Base-by-base conservation (phyloP, 2,329 filamentous ascomycete species). In the Fusarium fracticaudum region DNA sequence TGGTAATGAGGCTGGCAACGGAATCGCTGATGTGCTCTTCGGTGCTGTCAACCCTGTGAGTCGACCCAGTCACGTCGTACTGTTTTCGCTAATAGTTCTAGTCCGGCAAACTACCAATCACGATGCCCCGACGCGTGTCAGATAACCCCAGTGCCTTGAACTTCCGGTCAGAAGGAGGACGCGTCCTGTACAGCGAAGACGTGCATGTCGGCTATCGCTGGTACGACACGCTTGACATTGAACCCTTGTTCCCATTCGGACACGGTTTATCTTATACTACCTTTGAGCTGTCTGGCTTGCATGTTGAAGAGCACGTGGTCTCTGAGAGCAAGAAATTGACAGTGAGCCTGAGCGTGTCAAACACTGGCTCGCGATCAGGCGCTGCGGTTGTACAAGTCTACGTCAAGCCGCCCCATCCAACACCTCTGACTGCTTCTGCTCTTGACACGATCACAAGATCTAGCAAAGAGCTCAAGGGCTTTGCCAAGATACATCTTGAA, bases 161-260 rank as follows among this genome's bases (percentile, higher is more conserved):
- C 57, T 64, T 64, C 20, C 44, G 62, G 1, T 64, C 57, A 24
- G 62, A 64, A 1, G 62, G 62, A 7, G 62, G 62, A 3, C 20
- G 57, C 1, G 62, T 64, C 1, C 8, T 51, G 17, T 64, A 64
- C 24, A 44, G 38, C 3, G 62, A 64, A 38, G 62, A 64, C 22
- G 62, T 64, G 12, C 58, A 64, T 48, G 62, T 64, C 38, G 62
- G 62, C 17, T 64, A 64, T 26, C 62, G 62, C 24, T 62, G 58
- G 37, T 64, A 64, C 7, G 62, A 64, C 29, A 64, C 44, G 13
- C 17, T 64, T 4, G 45, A 45, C 1, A 50, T 51, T 4, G 33
- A 62, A 2, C 57, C 62, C 1, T 6, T 64, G 18, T 64, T 64
- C 8, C 45, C 62, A 0, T 64, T 64, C 2, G 62, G 62, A 0